A percentile compares a stretch with the other conserved stretches of the same genome.
Conservation (phyloP, 805 yeast species). For the Kodamaea hsintzibuensis region DNA sequence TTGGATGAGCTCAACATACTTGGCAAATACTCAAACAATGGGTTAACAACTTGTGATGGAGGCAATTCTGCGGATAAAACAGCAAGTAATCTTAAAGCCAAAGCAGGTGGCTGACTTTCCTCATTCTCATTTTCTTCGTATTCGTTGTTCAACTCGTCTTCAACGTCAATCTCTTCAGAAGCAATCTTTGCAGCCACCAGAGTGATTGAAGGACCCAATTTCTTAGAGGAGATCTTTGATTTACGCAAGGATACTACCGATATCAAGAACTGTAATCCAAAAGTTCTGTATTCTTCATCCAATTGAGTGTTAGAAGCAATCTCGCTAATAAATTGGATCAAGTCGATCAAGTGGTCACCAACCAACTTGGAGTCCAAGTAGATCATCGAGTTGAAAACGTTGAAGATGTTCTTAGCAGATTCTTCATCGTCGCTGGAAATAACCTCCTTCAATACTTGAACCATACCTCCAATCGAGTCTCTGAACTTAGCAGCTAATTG, state of each 20-base stretch:
- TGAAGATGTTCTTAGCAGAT: conserved; percentile 73
- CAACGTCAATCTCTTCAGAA: conserved; percentile 73
- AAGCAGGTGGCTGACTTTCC: conserved; percentile 75
- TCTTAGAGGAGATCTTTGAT: conserved; percentile 73
- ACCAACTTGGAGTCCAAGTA: conserved; percentile 74
- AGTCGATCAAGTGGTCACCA: conserved; percentile 69
- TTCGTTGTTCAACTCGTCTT: conserved; percentile 72
- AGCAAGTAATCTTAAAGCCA: conserved; percentile 79
- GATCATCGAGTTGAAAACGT: conserved; percentile 78
- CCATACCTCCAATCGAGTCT: conserved; percentile 73
- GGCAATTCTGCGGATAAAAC: conserved; percentile 83
- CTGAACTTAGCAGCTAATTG: conserved; percentile 56
- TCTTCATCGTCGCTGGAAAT: conserved; percentile 71
- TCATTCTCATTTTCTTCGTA: conserved; percentile 93
- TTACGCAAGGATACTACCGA: conserved; percentile 79
- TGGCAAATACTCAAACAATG: conserved; percentile 67
- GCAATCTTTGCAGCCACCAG: conserved; percentile 73
- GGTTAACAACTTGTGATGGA: conserved; percentile 85
- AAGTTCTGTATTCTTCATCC: conserved; percentile 81
- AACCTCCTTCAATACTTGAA: conserved; percentile 75
- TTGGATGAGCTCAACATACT: conserved; percentile 57
- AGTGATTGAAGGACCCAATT: conserved; percentile 81
- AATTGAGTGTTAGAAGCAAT: conserved; percentile 63
- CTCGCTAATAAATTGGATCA: conserved; percentile 74
- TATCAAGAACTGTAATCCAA: conserved; percentile 81